Evolutionary conservation across 768 basidiomycete species (phyloP).

Genomic region (Lentinula raphanica): DNA sequence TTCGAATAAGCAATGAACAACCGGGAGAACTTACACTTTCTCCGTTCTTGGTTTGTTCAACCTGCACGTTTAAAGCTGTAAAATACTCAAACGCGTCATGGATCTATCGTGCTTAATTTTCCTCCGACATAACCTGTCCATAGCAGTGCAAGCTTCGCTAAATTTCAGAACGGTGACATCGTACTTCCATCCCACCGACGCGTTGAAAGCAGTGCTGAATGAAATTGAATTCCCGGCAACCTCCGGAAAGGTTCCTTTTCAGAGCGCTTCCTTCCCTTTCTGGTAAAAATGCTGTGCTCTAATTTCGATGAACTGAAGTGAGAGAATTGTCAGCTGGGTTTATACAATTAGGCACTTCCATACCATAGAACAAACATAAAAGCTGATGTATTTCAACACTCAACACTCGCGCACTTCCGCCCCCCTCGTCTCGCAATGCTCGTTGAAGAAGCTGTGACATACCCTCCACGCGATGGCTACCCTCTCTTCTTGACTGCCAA

Average conservation of each 20-base stretch:
- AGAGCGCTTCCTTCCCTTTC: background rate
- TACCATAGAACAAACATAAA: background rate
- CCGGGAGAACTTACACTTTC: too few relatives aligned
- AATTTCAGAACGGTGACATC: background rate
- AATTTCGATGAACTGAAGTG: background rate
- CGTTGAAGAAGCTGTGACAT: constrained; percentile 20
- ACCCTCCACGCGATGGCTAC: constrained; percentile 36
- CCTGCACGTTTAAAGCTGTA: background rate
- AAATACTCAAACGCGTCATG: background rate
- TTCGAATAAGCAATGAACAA: too few relatives aligned
- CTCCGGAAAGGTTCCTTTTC: background rate
- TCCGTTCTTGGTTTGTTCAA: background rate
- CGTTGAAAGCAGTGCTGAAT: background rate
- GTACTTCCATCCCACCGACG: background rate
- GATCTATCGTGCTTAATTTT: background rate
- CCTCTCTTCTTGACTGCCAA: constrained; percentile 52
- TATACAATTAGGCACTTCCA: background rate
- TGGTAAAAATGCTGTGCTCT: background rate
- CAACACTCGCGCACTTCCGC: constrained; percentile 8
- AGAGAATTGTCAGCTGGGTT: background rate
- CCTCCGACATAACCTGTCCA: constrained; percentile 9
- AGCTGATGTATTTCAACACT: constrained; percentile 9
- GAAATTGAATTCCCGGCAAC: background rate
- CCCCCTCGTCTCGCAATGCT: background rate
- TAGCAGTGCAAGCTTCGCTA: background rate